These are phyloP conservation scores for Escovopsis sp. DNA, from an alignment of 2,329 filamentous ascomycete genomes.

Conservation along the genomic window DNA sequence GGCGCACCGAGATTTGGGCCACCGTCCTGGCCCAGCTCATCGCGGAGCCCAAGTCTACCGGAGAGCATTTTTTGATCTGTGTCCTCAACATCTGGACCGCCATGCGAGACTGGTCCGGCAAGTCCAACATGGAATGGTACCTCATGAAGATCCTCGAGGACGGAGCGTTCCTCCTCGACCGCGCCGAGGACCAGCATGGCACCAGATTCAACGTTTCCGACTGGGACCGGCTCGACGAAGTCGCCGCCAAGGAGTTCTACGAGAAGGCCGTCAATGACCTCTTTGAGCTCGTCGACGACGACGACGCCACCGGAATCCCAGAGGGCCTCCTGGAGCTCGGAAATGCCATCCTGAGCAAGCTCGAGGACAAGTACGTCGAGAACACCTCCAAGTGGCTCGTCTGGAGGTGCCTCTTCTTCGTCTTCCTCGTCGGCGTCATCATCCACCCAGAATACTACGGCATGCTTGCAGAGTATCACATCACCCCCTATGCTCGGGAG, in stretches of 20 bases:
- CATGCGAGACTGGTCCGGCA: slow-evolving; percentile 81
- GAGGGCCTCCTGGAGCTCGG: slow-evolving; percentile 73
- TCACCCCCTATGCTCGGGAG: slow-evolving; percentile 79
- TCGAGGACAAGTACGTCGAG: slow-evolving; percentile 57
- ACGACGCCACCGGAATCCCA: slow-evolving; percentile 72
- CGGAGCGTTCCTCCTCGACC: slow-evolving; percentile 79
- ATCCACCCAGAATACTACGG: slow-evolving; percentile 74
- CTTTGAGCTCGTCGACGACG: slow-evolving; percentile 75
- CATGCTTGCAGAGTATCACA: slow-evolving; percentile 78
- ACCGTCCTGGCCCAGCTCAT: slow-evolving; percentile 74
- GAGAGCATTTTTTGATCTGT: slow-evolving; percentile 67
- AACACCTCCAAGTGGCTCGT: slow-evolving; percentile 72
- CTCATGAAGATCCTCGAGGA: slow-evolving; percentile 90
- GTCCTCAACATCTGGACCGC: slow-evolving; percentile 78
- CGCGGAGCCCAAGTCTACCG: slow-evolving; percentile 57
- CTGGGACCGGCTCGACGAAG: slow-evolving; percentile 65
- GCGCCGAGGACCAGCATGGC: slow-evolving; percentile 63
- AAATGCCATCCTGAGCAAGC: slow-evolving; percentile 64
- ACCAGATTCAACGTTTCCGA: slow-evolving; percentile 56
- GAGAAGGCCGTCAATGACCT: slow-evolving; percentile 64
- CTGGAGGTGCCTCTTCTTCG: slow-evolving; percentile 82
- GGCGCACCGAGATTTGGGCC: slow-evolving; percentile 77
- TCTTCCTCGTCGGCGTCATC: slow-evolving; percentile 70
- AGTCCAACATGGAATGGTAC: slow-evolving; percentile 81
- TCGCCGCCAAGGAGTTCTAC: slow-evolving; percentile 79